Evolutionary conservation across 805 yeast genomes (phyloP).

Genomic region (Candida taoyuanica): DNA sequence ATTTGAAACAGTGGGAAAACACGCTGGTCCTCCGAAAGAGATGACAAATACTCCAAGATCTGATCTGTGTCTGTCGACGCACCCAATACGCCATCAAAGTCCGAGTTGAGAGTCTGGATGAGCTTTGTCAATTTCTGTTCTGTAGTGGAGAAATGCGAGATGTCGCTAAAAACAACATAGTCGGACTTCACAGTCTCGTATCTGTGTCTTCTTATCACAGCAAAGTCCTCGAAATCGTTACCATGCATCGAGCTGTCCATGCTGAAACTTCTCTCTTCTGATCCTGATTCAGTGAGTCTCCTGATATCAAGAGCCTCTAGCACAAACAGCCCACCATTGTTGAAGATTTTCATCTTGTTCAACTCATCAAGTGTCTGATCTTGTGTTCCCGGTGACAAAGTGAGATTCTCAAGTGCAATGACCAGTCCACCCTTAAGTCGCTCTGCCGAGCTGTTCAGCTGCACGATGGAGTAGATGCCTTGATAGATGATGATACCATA

Average conservation of each 20-base stretch:
- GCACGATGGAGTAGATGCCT: conserved; percentile 6
- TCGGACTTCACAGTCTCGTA: not conserved
- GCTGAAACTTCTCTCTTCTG: not conserved
- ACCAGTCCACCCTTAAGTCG: conserved; percentile 18
- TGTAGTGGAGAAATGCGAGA: conserved; percentile 5
- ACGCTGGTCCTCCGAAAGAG: conserved; percentile 10
- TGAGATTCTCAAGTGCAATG: conserved; percentile 11
- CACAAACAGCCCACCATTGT: conserved; percentile 18
- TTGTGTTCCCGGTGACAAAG: conserved; percentile 2
- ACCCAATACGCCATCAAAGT: conserved; percentile 7
- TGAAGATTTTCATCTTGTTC: conserved; percentile 4
- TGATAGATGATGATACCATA: conserved; percentile 17
- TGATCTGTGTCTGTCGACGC: conserved; percentile 10
- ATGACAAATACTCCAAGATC: conserved; percentile 12
- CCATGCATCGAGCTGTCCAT: not conserved
- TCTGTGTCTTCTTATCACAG: conserved; percentile 18
- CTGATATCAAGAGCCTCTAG: conserved; percentile 13
- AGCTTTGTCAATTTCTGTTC: conserved; percentile 12
- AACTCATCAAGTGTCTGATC: conserved; percentile 6
- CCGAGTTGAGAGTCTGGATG: not conserved
- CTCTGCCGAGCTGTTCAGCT: conserved; percentile 14
- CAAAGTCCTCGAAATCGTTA: conserved; percentile 24
- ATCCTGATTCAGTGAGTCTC: not conserved
- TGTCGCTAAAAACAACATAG: conserved; percentile 5
- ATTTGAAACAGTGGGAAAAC: conserved; percentile 13